Conservation (phyloP, 2,329 filamentous ascomycete genomes). For the Scopulariopsis brevicaulis region DNA sequence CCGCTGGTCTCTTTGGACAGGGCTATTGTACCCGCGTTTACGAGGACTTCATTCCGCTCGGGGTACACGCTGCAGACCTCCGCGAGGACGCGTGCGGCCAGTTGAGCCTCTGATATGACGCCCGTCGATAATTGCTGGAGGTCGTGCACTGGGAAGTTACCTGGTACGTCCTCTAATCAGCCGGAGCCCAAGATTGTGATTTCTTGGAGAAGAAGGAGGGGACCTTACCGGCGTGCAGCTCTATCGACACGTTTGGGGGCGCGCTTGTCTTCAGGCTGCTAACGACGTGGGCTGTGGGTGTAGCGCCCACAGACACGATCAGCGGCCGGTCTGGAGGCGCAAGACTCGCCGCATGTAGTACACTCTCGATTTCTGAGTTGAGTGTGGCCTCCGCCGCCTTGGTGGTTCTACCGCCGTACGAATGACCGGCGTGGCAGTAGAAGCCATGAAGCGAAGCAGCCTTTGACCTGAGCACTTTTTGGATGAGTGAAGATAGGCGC, state of each 20-base stretch:
- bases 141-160: slow-evolving; percentile 24
- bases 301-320: slow-evolving; percentile 21
- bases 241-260: slow-evolving; percentile 19
- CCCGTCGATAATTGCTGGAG: slow-evolving; percentile 25
- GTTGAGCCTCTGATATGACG: slow-evolving; percentile 15
- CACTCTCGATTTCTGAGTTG: slow-evolving; percentile 17
- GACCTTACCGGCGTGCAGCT: slow-evolving; percentile 20
- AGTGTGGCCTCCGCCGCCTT: slow-evolving; percentile 18
- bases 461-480: slow-evolving; percentile 14
- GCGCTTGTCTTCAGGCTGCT: slow-evolving; percentile 15
- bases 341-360: slow-evolving; percentile 17
- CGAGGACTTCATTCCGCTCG: slow-evolving; percentile 22
- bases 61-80: slow-evolving; percentile 25
- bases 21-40: slow-evolving; percentile 23
- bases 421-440: slow-evolving; percentile 25
- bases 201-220: background rate
- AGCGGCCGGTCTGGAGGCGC: slow-evolving; percentile 14
- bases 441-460: slow-evolving; percentile 21
- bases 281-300: slow-evolving; percentile 23
- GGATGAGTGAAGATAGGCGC: slow-evolving; percentile 14
- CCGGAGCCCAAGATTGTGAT: background rate
- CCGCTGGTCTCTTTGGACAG: slow-evolving; percentile 21
- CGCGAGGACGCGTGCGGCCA: slow-evolving; percentile 17
- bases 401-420: slow-evolving; percentile 18
- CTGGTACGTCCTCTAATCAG: slow-evolving; percentile 6